phyloP scores from a whole-genome alignment of 805 yeast genomes.

The Scheffersomyces spartinae region DNA sequence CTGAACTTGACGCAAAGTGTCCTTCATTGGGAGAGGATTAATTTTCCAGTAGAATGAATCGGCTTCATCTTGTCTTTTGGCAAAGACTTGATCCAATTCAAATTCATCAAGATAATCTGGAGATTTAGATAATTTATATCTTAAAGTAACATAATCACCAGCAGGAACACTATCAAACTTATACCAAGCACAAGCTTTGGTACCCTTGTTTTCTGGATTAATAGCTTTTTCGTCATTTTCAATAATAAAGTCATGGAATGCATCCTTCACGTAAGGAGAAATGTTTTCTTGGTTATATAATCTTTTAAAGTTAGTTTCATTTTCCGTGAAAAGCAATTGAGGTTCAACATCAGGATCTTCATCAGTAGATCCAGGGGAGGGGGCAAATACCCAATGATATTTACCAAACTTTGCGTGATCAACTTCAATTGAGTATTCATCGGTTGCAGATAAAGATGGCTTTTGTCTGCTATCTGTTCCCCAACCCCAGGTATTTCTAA shows the following conservation, averaged over 20 bases:
- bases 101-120: constrained; percentile 53
- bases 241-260: constrained; percentile 76
- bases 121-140: constrained; percentile 53
- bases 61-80: constrained; percentile 72
- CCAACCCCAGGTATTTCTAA: constrained; percentile 94
- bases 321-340: constrained; percentile 70
- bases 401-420: constrained; percentile 62
- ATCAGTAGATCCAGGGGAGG: constrained; percentile 66
- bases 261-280: constrained; percentile 65
- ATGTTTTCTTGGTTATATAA: constrained; percentile 57
- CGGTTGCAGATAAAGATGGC: constrained; percentile 35
- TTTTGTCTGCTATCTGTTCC: constrained; percentile 34
- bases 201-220: constrained; percentile 64
- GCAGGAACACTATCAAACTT: constrained; percentile 77
- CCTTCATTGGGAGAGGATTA: constrained; percentile 74
- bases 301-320: constrained; percentile 67
- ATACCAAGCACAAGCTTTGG: constrained; percentile 80
- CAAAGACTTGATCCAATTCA: constrained; percentile 57
- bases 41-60: constrained; percentile 88
- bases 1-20: constrained; percentile 70
- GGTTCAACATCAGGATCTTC: constrained; percentile 63
- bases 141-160: constrained; percentile 75
- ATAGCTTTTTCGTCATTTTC: constrained; percentile 46
- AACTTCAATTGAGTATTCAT: constrained; percentile 40
- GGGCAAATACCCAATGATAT: constrained; percentile 60